Percentiles rank a stretch among this genome's conserved stretches.
phyloP scores from a whole-genome alignment of 129 eudicot genomes.

The Helianthus annuus region DNA sequence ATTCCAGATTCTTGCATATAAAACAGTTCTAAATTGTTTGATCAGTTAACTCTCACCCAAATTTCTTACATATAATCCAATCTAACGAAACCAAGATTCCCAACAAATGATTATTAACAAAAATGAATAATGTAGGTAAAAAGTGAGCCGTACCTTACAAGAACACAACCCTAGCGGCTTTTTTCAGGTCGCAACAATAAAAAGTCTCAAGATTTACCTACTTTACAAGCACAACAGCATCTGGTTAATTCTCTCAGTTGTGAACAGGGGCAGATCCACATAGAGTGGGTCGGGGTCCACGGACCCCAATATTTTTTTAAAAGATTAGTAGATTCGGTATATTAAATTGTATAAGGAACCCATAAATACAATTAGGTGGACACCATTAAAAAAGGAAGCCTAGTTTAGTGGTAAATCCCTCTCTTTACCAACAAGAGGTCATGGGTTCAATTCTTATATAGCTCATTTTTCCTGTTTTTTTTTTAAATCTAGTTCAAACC shows the following conservation, averaged over 20 bases:
- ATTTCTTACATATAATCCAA: not conserved
- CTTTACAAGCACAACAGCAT: not conserved
- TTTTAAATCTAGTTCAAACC: too few relatives aligned
- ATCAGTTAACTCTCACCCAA: not conserved
- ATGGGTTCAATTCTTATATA: too few relatives aligned
- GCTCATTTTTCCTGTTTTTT: too few relatives aligned
- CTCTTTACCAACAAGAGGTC: too few relatives aligned
- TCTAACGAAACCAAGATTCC: conserved; percentile 9
- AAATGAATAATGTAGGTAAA: conserved; percentile 42
- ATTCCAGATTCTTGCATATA: not conserved
- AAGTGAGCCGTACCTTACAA: conserved; percentile 39
- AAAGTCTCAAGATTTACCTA: not conserved
- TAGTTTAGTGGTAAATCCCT: too few relatives aligned
- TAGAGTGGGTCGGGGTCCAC: too few relatives aligned
- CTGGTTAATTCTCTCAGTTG: not conserved
- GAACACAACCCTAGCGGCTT: conserved; percentile 6
- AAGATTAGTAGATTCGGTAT: too few relatives aligned
- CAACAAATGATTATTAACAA: conserved; percentile 13
- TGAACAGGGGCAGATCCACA: too few relatives aligned
- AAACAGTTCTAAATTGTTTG: conserved; percentile 15
- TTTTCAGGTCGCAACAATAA: conserved; percentile 38
- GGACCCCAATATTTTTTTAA: too few relatives aligned
- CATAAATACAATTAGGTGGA: too few relatives aligned
- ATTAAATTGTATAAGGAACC: too few relatives aligned
- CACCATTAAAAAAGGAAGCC: too few relatives aligned